Conservation (phyloP, 2,329 filamentous ascomycete genomes). For the Diaporthe destruens region DNA sequence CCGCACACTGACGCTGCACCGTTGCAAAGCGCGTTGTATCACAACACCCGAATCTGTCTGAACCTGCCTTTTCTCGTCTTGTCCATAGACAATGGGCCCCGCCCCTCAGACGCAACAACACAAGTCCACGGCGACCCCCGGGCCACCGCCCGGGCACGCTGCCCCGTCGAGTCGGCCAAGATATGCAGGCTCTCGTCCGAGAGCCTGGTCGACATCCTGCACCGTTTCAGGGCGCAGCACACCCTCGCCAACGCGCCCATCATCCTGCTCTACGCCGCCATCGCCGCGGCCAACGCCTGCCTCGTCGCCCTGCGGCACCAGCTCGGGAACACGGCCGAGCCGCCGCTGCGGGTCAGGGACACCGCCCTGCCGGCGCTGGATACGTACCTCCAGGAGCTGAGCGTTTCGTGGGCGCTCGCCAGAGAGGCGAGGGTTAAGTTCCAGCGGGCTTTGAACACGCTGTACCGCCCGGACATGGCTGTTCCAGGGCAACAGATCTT, state of each 20-base stretch:
- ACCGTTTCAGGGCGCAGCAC: slow-evolving; percentile 12
- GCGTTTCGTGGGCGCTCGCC: not conserved
- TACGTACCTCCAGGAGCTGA: not conserved
- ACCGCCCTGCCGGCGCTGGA: slow-evolving; percentile 5
- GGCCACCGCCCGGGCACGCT: not conserved
- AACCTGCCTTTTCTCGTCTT: slow-evolving; percentile 7
- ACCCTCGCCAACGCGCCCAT: not conserved
- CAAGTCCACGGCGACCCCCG: not conserved
- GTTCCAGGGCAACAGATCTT: not conserved
- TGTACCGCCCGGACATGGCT: not conserved
- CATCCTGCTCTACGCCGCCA: slow-evolving; percentile 1
- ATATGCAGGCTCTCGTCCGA: not conserved
- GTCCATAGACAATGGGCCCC: not conserved
- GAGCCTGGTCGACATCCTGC: not conserved
- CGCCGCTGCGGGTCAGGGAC: not conserved
- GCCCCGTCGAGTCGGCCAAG: not conserved
- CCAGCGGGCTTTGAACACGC: not conserved
- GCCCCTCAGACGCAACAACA: not conserved
- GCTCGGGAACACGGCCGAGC: not conserved
- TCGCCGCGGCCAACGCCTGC: not conserved
- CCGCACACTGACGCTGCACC: not conserved
- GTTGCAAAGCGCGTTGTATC: slow-evolving; percentile 1
- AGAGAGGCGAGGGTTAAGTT: slow-evolving; percentile 6
- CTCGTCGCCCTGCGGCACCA: not conserved
- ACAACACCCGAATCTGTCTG: slow-evolving; percentile 13